Conservation (phyloP, 495 filamentous ascomycete species). For the Penicillium diatomitis region DNA sequence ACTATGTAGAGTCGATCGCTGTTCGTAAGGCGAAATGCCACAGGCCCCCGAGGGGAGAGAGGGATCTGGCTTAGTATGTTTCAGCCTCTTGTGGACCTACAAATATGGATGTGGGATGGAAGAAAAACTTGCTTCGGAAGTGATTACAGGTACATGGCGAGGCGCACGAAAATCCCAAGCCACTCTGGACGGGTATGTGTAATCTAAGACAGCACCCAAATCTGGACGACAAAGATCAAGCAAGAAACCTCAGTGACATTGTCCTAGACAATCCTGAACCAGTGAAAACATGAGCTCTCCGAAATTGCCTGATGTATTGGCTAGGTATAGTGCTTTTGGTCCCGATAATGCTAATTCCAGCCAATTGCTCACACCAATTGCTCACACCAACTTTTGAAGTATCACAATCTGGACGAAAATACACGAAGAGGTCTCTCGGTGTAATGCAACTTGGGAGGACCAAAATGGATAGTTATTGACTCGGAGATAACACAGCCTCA, state of each 20-base stretch:
- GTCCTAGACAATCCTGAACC: conserved; percentile 1
- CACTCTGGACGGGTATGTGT: conserved; percentile 17
- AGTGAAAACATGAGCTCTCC: not conserved
- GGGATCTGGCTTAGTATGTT: no score
- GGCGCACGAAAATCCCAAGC: conserved; percentile 17
- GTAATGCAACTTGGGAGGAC: no score
- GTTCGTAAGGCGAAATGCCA: no score
- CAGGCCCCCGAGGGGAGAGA: no score
- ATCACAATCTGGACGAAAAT: no score
- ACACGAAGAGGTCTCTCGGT: no score
- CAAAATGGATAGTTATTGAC: no score
- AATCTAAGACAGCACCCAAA: conserved; percentile 16
- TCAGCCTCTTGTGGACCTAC: conserved; percentile 17
- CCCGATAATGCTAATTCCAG: not conserved
- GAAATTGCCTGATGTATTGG: not conserved
- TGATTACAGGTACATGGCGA: conserved; percentile 10
- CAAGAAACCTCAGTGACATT: conserved; percentile 13
- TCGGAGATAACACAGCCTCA: no score
- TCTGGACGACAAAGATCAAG: conserved; percentile 17
- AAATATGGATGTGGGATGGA: conserved; percentile 19
- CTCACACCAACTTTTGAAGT: no score
- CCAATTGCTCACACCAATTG: not conserved
- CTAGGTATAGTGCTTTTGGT: not conserved
- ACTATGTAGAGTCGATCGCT: no score
- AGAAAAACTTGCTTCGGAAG: conserved; percentile 15